These are phyloP conservation scores for Sporothrix curviconia DNA, from an alignment of 2,329 filamentous ascomycete genomes.

Conservation along the genomic window DNA sequence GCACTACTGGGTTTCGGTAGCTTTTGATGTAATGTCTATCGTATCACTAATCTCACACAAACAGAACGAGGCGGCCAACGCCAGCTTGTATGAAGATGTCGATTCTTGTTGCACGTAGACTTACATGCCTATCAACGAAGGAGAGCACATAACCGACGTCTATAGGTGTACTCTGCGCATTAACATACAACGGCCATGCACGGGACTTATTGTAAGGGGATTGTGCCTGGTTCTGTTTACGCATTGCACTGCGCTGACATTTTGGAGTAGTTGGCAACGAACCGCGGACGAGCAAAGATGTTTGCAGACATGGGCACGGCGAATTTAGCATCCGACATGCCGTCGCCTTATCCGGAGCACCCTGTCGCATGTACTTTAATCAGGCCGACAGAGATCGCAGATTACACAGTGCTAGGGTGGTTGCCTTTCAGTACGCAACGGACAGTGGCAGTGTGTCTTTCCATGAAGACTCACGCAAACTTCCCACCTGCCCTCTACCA, in stretches of 20 bases:
- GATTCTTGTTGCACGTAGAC: not conserved
- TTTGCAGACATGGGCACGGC: not conserved
- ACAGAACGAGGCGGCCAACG: not conserved
- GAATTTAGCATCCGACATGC: not conserved
- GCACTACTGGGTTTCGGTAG: not conserved
- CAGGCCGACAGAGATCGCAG: not conserved
- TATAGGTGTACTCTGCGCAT: not conserved
- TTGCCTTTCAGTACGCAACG: not conserved
- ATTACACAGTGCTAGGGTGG: not conserved
- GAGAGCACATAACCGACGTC: not conserved
- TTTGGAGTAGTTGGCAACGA: not conserved
- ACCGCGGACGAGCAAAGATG: not conserved
- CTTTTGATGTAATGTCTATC: not conserved
- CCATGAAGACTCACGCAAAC: not conserved
- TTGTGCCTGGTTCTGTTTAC: not conserved
- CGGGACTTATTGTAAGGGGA: not conserved
- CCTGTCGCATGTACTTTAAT: not conserved
- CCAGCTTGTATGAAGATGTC: not conserved
- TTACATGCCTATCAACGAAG: not conserved
- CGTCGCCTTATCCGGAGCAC: not conserved
- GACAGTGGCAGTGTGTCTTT: not conserved
- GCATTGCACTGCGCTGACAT: not conserved
- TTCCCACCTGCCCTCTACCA: not conserved
- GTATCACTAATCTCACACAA: not conserved
- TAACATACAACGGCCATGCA: not conserved